Conservation (phyloP, 1,139 yeast genomes). For the Geotrichum cucujoidarum region DNA sequence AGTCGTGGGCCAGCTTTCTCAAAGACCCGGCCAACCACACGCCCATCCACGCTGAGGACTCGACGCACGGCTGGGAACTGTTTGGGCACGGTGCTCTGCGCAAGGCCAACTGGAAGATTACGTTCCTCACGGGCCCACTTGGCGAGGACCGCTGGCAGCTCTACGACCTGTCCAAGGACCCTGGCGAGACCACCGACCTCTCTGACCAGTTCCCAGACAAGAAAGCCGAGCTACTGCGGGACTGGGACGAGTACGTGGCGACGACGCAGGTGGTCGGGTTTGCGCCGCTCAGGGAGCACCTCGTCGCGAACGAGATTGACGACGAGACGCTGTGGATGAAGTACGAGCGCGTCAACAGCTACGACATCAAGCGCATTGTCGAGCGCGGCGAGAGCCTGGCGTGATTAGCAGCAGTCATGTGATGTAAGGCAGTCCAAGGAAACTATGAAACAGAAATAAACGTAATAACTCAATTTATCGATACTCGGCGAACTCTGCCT, state of each 20-base stretch:
- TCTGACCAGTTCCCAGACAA: conserved; percentile 36
- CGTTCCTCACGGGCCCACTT: conserved; percentile 47
- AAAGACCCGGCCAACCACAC: conserved; percentile 11
- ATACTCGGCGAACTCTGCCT: too few relatives aligned
- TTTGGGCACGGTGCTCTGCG: conserved; percentile 54
- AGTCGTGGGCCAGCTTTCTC: conserved; percentile 37
- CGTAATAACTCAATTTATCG: too few relatives aligned
- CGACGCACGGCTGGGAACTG: conserved; percentile 55
- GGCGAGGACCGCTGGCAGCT: conserved; percentile 51
- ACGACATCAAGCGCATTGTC: conserved; percentile 8
- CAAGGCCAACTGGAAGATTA: conserved; percentile 48
- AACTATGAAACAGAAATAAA: too few relatives aligned
- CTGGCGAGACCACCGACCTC: conserved; percentile 47
- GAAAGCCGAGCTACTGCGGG: conserved; percentile 41
- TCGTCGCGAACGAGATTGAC: conserved; percentile 23
- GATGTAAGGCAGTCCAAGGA: too few relatives aligned
- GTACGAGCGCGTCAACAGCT: conserved; percentile 20
- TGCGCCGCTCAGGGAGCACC: conserved; percentile 19
- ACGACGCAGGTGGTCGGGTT: conserved; percentile 51
- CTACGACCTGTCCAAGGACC: conserved; percentile 43
- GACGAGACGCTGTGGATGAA: conserved; percentile 27
- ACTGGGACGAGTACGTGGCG: conserved; percentile 52
- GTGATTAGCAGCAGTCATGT: too few relatives aligned
- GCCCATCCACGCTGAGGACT: conserved; percentile 30
- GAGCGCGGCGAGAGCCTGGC: too few relatives aligned